Conservation (phyloP, 2,329 filamentous ascomycete genomes). For the Colletotrichum shisoi region DNA sequence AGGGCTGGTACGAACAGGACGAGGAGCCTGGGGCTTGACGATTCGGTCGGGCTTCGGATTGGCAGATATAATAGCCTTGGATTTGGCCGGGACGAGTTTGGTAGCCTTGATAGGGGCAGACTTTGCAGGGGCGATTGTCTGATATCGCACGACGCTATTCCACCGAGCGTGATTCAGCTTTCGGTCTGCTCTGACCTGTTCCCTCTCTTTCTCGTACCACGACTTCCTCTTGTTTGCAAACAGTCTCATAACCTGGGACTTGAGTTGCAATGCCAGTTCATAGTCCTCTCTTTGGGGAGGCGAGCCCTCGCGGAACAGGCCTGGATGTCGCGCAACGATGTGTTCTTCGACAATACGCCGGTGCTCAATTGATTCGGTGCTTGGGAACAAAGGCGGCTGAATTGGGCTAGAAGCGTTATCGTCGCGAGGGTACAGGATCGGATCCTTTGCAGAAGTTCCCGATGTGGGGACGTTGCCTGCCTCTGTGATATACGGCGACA, state of each 20-base stretch:
- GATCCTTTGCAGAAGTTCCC: constrained; percentile 56
- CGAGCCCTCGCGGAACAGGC: constrained; percentile 53
- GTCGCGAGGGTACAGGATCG: constrained; percentile 64
- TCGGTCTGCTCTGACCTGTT: constrained; percentile 58
- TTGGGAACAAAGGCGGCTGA: constrained; percentile 61
- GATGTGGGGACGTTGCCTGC: constrained; percentile 48
- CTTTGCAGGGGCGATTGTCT: constrained; percentile 56
- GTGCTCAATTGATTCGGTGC: constrained; percentile 52
- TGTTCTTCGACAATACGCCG: constrained; percentile 61
- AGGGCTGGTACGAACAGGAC: constrained; percentile 49
- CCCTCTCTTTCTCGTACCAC: constrained; percentile 62
- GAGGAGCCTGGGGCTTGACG: constrained; percentile 49
- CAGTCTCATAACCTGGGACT: constrained; percentile 60
- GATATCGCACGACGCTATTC: constrained; percentile 46
- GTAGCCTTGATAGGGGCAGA: constrained; percentile 43
- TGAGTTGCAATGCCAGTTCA: constrained; percentile 61
- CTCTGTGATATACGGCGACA: constrained; percentile 60
- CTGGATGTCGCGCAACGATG: constrained; percentile 54
- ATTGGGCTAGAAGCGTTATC: constrained; percentile 54
- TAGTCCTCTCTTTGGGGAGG: constrained; percentile 64
- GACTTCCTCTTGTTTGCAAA: constrained; percentile 54
- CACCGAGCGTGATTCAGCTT: constrained; percentile 49
- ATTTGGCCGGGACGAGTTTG: constrained; percentile 29
- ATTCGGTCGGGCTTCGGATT: constrained; percentile 47
- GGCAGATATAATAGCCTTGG: constrained; percentile 29